Evolutionary conservation across 2,329 filamentous ascomycete species (phyloP).

Genomic region (Macroventuria anomochaeta): DNA sequence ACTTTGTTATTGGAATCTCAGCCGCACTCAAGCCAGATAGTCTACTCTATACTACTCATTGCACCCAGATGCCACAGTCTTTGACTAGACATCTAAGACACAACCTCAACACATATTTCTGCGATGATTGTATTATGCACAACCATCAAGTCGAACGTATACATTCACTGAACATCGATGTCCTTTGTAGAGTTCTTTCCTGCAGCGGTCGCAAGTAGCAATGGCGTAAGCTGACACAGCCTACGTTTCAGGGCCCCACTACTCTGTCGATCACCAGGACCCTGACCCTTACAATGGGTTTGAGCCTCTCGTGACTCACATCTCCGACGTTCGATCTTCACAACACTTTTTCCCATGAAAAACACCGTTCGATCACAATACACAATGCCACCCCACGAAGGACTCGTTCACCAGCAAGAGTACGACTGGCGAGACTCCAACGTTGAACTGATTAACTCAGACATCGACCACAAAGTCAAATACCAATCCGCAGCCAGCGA

Average conservation of each 20-base stretch:
- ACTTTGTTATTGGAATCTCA: too few relatives aligned
- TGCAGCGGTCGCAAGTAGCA: neutral
- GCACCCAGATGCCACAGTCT: too few relatives aligned
- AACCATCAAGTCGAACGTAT: too few relatives aligned
- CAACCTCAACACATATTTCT: too few relatives aligned
- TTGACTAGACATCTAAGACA: too few relatives aligned
- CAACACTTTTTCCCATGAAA: neutral
- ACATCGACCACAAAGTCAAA: slow-evolving; percentile 72
- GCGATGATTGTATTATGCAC: too few relatives aligned
- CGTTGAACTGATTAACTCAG: slow-evolving; percentile 68
- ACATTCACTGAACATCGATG: too few relatives aligned
- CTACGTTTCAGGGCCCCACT: slow-evolving; percentile 7
- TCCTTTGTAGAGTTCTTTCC: too few relatives aligned
- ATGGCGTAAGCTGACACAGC: slow-evolving; percentile 7
- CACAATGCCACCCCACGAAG: slow-evolving; percentile 66
- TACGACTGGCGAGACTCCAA: slow-evolving; percentile 74
- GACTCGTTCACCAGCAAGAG: slow-evolving; percentile 67
- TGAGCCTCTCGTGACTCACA: neutral
- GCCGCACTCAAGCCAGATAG: too few relatives aligned
- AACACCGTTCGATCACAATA: neutral
- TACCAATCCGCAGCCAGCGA: slow-evolving; percentile 69
- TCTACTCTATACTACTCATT: too few relatives aligned
- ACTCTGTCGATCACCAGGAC: neutral
- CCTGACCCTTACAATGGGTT: neutral
- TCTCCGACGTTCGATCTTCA: neutral